Evolutionary conservation across 2,329 filamentous ascomycete genomes (phyloP).

Genomic region (Stagonosporopsis tanaceti): DNA sequence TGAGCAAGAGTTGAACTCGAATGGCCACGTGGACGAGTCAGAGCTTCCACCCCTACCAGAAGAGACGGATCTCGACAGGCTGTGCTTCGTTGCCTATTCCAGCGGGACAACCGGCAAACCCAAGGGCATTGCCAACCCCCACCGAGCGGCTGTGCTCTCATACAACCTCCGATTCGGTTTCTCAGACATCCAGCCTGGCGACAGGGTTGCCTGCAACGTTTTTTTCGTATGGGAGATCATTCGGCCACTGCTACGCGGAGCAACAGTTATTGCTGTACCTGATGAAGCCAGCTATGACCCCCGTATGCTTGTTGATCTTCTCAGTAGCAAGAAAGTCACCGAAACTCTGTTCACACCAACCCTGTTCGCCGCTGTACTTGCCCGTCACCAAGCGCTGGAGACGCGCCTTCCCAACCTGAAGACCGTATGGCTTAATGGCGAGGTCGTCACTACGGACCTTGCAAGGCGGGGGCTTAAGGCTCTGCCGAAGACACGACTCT

Average conservation of each 20-base stretch:
- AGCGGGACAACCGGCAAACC: constrained; percentile 80
- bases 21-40: constrained; percentile 51
- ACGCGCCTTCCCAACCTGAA: constrained; percentile 70
- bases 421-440: constrained; percentile 81
- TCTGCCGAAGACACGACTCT: constrained; percentile 72
- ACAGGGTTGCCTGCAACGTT: constrained; percentile 85
- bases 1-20: constrained; percentile 42
- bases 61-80: constrained; percentile 73
- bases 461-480: constrained; percentile 72
- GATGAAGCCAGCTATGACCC: constrained; percentile 82
- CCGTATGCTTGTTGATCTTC: constrained; percentile 73
- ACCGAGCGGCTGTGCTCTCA: constrained; percentile 75
- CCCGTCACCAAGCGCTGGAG: constrained; percentile 72
- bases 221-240: constrained; percentile 89
- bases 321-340: constrained; percentile 71
- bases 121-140: constrained; percentile 84
- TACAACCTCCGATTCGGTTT: constrained; percentile 76
- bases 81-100: constrained; percentile 83
- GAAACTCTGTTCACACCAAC: constrained; percentile 88
- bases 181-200: constrained; percentile 73
- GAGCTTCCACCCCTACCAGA: constrained; percentile 62
- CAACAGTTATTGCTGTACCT: constrained; percentile 77
- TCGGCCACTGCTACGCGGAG: constrained; percentile 76
- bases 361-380: constrained; percentile 75
- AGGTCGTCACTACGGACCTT: constrained; percentile 81